A percentile compares a stretch with the other conserved stretches of the same genome.
Conservation (phyloP, 1,139 yeast genomes). For the Candida tetrigidarum region DNA sequence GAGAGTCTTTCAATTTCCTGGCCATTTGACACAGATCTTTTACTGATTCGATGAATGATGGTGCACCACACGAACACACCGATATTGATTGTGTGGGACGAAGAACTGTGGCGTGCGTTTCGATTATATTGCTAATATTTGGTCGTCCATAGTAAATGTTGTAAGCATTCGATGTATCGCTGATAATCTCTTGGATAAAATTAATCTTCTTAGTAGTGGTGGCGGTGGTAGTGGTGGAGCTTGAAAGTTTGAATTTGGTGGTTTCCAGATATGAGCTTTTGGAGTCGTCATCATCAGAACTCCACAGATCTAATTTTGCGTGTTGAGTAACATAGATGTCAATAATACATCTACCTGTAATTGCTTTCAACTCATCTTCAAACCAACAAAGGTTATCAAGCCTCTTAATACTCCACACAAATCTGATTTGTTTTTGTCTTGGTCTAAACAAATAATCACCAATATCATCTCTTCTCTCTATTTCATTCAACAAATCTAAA, state of each 20-base stretch:
- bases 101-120: conserved; percentile 7
- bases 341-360: conserved; percentile 27
- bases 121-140: conserved; percentile 13
- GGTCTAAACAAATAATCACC: conserved; percentile 42
- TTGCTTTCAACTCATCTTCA: conserved; percentile 30
- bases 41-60: conserved; percentile 27
- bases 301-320: neutral
- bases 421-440: conserved; percentile 25
- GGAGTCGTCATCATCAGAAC: neutral
- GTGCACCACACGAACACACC: conserved; percentile 45
- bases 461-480: conserved; percentile 25
- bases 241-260: neutral
- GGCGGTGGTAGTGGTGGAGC: neutral
- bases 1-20: conserved; percentile 30
- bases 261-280: neutral
- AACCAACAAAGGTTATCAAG: conserved; percentile 42
- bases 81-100: conserved; percentile 30
- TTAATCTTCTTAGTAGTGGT: neutral
- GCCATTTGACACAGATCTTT: conserved; percentile 32
- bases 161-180: conserved; percentile 6
- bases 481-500: conserved; percentile 37
- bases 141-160: conserved; percentile 18
- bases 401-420: conserved; percentile 40
- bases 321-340: conserved; percentile 27
- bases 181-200: conserved; percentile 3